phyloP scores from a whole-genome alignment of 2,329 filamentous ascomycete genomes.

The Cladosporium halotolerans region DNA sequence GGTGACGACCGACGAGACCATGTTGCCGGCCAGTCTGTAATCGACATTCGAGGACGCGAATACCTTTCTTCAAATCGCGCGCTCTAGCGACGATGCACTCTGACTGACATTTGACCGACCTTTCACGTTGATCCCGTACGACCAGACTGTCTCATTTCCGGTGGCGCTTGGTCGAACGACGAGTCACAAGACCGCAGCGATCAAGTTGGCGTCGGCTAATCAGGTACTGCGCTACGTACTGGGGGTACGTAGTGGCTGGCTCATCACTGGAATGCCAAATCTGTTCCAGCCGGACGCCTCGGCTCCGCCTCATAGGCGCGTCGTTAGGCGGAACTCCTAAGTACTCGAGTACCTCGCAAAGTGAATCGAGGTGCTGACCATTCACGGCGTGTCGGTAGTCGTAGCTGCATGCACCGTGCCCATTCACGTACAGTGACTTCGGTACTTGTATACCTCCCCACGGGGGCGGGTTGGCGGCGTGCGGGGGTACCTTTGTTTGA shows the following conservation, averaged over 20 bases:
- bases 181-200: conserved; percentile 7
- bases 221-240: conserved; percentile 5
- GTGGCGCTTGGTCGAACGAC: background rate
- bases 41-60: too few species aligned
- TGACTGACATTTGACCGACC: too few species aligned
- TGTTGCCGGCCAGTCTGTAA: too few species aligned
- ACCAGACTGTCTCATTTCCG: conserved; percentile 8
- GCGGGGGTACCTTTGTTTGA: background rate
- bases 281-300: conserved; percentile 4
- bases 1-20: too few species aligned
- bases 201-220: conserved; percentile 5
- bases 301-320: conserved; percentile 1
- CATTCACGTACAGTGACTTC: background rate
- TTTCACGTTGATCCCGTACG: background rate
- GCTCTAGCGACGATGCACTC: too few species aligned
- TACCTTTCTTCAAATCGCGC: too few species aligned
- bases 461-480: background rate
- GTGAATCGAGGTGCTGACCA: conserved; percentile 4
- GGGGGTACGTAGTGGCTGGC: background rate
- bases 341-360: conserved; percentile 5
- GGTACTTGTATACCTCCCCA: background rate
- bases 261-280: background rate
- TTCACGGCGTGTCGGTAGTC: background rate
- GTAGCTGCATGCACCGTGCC: background rate
- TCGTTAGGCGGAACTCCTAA: background rate